Base-by-base conservation (phyloP, 2,329 filamentous ascomycete genomes). In the Arachnopeziza araneosa region DNA sequence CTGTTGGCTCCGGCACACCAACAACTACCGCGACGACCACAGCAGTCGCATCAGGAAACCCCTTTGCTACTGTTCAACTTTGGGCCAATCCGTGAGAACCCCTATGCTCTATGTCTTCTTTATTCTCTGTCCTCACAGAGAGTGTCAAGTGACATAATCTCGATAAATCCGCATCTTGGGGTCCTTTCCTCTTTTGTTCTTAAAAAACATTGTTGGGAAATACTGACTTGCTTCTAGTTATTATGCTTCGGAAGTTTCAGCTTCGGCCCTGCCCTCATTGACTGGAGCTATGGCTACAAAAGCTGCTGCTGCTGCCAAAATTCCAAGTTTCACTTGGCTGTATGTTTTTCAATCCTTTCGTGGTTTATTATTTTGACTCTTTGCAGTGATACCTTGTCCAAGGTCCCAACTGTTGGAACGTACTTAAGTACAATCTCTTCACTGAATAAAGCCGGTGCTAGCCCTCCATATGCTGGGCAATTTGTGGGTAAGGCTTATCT, bases 191-290 rank as follows among this genome's bases (percentile, higher is more conserved):
- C 9, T 30, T 30, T 30, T 30, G 9, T 9, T 30, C 26, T 30
- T 30, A 30, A 30, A 9, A 9, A 30, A 5, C 26, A 30, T 30
- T 30, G 9, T 30, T 5, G 4, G 9, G 5, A 30, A 2, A 44
- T 44, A 19, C 36, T 44, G 17, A 44, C 17, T 44, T 19, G 6
- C 6, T 44, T 14, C 17, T 12, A 44, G 36, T 44, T 81, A 79
- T 71, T 83, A 83, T 69, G 75, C 79, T 3, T 79, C 79, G 2
- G 79, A 83, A 64, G 76, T 83, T 44, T 76, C 77, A 58, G 78
- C 71, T 44, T 73, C 80, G 21, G 87, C 87, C 8, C 80, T 89
- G 22, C 86, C 87, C 9, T 83, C 81, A 19, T 73, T 90, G 61
- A 81, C 81, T 10, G 78, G 80, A 4, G 76, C 82, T 24, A 74